A percentile compares a stretch with the other conserved stretches of the same genome.
phyloP scores from a whole-genome alignment of 768 basidiomycete species.

The Fomitopsis pulvina region DNA sequence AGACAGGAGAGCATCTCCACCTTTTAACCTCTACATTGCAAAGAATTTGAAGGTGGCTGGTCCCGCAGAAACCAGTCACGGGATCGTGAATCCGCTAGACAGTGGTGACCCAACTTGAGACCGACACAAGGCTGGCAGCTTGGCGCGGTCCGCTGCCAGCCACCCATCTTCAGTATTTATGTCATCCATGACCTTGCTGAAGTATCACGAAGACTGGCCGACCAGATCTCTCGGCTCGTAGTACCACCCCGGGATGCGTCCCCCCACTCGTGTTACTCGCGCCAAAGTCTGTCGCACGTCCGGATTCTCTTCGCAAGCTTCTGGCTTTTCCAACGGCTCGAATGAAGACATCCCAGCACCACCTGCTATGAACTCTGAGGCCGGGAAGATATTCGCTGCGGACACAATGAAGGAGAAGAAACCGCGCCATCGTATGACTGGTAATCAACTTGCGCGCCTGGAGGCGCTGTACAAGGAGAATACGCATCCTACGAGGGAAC shows the following conservation, averaged over 20 bases:
- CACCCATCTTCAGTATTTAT: no score
- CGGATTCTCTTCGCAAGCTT: not conserved
- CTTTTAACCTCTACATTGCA: no score
- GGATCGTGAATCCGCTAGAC: not conserved
- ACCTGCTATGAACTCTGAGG: not conserved
- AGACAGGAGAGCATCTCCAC: no score
- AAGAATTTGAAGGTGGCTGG: not conserved
- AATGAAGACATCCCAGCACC: not conserved
- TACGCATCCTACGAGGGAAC: conserved; percentile 19
- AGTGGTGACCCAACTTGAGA: no score
- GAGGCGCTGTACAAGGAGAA: conserved; percentile 18
- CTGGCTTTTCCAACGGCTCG: not conserved
- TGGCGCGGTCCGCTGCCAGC: not conserved
- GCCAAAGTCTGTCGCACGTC: not conserved
- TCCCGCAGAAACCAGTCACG: not conserved
- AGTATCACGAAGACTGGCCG: no score
- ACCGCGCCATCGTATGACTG: conserved; percentile 33
- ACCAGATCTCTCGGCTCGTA: no score
- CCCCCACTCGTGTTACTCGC: not conserved
- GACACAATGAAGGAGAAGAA: conserved; percentile 16
- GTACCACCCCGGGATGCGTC: no score
- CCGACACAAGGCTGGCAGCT: not conserved
- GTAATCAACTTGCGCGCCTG: conserved; percentile 19
- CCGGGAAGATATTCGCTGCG: not conserved
- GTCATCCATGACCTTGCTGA: no score